Conservation (phyloP, 805 yeast genomes). For the Schizosaccharomyces japonicus region DNA sequence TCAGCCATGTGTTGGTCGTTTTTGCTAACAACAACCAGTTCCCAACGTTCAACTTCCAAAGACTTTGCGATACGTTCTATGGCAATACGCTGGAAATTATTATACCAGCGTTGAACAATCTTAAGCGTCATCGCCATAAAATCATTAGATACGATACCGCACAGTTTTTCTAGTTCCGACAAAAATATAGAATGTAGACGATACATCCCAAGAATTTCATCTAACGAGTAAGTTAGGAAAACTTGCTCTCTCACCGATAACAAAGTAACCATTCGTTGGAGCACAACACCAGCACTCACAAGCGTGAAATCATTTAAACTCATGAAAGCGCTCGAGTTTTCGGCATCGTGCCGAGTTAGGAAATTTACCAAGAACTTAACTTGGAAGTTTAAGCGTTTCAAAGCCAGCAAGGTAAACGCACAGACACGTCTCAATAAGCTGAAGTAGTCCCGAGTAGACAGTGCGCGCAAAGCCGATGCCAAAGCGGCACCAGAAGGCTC, state of each 20-base stretch:
- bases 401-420: conserved; percentile 41
- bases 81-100: not conserved
- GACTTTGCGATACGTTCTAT: not conserved
- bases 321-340: conserved; percentile 13
- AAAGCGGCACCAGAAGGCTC: no score
- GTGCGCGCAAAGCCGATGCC: no score
- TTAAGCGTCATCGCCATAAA: not conserved
- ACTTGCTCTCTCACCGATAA: conserved; percentile 55
- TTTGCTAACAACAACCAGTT: not conserved
- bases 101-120: not conserved
- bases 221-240: conserved; percentile 30
- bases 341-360: conserved; percentile 26
- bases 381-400: conserved; percentile 50
- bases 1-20: not conserved
- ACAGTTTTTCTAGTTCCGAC: conserved; percentile 59
- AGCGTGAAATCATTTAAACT: conserved; percentile 19
- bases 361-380: conserved; percentile 57
- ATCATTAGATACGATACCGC: conserved; percentile 31
- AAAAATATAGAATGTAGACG: conserved; percentile 44
- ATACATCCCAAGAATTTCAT: conserved; percentile 44
- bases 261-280: conserved; percentile 52
- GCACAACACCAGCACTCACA: conserved; percentile 43
- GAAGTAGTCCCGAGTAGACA: no score
- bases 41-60: not conserved
- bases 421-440: no score